Base-by-base conservation (phyloP, 2,329 filamentous ascomycete genomes). In the Fusarium avenaceum region DNA sequence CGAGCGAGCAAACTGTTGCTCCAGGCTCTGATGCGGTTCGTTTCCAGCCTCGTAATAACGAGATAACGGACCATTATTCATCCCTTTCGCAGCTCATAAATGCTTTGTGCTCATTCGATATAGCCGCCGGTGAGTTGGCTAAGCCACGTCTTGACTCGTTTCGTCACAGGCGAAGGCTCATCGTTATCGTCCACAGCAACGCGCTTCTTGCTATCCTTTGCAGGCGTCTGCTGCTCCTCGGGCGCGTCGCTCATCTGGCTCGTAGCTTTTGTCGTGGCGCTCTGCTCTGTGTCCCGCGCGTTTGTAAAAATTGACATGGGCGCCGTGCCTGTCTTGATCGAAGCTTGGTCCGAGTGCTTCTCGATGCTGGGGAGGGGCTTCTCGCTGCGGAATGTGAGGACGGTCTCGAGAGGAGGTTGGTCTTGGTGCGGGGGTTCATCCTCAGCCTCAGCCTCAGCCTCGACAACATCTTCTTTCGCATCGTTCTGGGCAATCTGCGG, bases 61-160 rank as follows among this genome's bases (percentile, higher is more conserved):
- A 35, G 9, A 38, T 17, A 38, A n/a, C 6, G 7, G 33, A 9
- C 7, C 15, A 17, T 38, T 4, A 10, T 38, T n/a, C 17, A n/a
- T 38, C 35, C 35, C 8, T 38, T 9, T 38, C 17, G 17, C 17
- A n/a, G 8, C 7, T 17, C 9, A 10, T 8, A 19, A n/a, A n/a
- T 10, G 9, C 9, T 5, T 10, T 10, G 2, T 17, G 35, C 35
- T 57, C 33, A 57, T 22, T 57, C 54, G 17, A 63, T 63, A 6
- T 55, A 63, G 19, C 59, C 60, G 20, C 61, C 59, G 6, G 52
- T 64, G 2, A 64, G 38, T 11, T 26, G 44, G 7, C 38, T 39
- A 0, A 46, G 20, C 61, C 61, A 64, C 17, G 45, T 56, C 30
- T 45, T 64, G 20, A 64, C 52, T 11, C 61, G 46, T 38, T 64